These are phyloP conservation scores for Cladophialophora carrionii DNA, from an alignment of 2,329 filamentous ascomycete genomes.

Conservation along the genomic window DNA sequence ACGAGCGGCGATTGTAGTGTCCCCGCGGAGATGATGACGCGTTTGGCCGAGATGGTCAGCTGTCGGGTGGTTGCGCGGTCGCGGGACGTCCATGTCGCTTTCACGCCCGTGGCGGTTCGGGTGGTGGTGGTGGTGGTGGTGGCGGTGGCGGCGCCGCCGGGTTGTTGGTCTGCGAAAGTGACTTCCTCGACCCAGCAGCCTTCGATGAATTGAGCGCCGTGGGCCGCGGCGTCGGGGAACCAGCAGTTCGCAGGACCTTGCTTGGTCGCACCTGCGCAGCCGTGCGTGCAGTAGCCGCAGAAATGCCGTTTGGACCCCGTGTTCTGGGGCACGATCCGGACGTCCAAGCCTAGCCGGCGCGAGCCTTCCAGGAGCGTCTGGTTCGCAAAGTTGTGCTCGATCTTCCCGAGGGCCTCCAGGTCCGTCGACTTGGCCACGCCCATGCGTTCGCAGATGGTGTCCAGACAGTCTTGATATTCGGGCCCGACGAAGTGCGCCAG, in stretches of 20 bases:
- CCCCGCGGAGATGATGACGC: constrained; percentile 77
- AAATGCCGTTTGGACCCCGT: constrained; percentile 73
- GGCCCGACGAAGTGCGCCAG: constrained; percentile 73
- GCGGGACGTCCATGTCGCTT: constrained; percentile 74
- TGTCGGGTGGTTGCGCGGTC: constrained; percentile 64
- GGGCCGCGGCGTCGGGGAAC: constrained; percentile 75
- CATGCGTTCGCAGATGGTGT: constrained; percentile 78
- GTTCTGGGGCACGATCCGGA: constrained; percentile 75
- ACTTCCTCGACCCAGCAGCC: constrained; percentile 74
- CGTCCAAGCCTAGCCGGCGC: constrained; percentile 71
- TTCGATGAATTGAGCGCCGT: constrained; percentile 81
- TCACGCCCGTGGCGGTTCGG: constrained; percentile 67
- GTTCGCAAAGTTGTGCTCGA: constrained; percentile 75
- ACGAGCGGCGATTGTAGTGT: constrained; percentile 76
- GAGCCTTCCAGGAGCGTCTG: constrained; percentile 73
- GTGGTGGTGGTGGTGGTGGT: constrained; percentile 59
- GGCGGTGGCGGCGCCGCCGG: constrained; percentile 49
- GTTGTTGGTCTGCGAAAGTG: constrained; percentile 56
- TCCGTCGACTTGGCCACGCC: constrained; percentile 65
- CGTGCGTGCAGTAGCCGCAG: constrained; percentile 68
- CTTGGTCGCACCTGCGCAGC: constrained; percentile 70
- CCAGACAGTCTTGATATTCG: constrained; percentile 76
- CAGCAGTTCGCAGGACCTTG: constrained; percentile 76
- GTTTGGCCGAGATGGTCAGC: constrained; percentile 75
- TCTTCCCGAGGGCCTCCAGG: constrained; percentile 41